These are phyloP conservation scores for Melanomma pulvis-pyrius DNA, from an alignment of 495 filamentous ascomycete species.

Conservation along the genomic window DNA sequence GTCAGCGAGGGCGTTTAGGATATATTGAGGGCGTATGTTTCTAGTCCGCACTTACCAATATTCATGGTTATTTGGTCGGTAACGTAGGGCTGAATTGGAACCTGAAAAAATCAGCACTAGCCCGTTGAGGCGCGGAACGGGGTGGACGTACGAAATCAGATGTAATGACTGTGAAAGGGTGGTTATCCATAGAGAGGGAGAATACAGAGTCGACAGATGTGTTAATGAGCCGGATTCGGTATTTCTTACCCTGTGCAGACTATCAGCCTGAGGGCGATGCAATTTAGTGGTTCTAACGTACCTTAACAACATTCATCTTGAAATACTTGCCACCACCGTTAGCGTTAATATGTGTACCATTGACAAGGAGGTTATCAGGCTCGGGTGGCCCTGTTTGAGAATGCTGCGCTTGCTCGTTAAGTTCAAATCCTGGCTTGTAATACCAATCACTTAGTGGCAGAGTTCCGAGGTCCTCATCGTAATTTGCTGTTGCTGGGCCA, in stretches of 20 bases:
- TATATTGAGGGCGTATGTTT: background rate
- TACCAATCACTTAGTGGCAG: constrained; percentile 45
- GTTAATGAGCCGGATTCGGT: constrained; percentile 46
- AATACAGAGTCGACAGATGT: constrained; percentile 43
- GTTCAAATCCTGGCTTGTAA: constrained; percentile 38
- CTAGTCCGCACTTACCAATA: constrained; percentile 42
- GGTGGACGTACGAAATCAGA: constrained; percentile 39
- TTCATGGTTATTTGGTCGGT: constrained; percentile 37
- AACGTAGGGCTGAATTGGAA: constrained; percentile 42
- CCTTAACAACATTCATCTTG: constrained; percentile 37
- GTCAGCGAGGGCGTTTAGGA: background rate
- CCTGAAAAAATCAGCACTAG: constrained; percentile 11
- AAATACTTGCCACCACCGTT: constrained; percentile 40
- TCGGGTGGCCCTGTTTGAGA: constrained; percentile 37
- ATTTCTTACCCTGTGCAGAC: constrained; percentile 41
- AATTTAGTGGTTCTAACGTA: background rate
- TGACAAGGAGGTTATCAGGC: constrained; percentile 44
- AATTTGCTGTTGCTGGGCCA: constrained; percentile 46
- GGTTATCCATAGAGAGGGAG: constrained; percentile 44
- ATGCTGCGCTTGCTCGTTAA: constrained; percentile 33
- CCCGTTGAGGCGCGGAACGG: background rate
- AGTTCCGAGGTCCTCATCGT: constrained; percentile 45
- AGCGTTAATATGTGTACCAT: constrained; percentile 43
- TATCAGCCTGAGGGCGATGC: constrained; percentile 6
- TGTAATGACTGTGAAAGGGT: constrained; percentile 44